These are phyloP conservation scores for Gymnopilus dilepis DNA, from an alignment of 768 basidiomycete genomes.

Conservation along the genomic window DNA sequence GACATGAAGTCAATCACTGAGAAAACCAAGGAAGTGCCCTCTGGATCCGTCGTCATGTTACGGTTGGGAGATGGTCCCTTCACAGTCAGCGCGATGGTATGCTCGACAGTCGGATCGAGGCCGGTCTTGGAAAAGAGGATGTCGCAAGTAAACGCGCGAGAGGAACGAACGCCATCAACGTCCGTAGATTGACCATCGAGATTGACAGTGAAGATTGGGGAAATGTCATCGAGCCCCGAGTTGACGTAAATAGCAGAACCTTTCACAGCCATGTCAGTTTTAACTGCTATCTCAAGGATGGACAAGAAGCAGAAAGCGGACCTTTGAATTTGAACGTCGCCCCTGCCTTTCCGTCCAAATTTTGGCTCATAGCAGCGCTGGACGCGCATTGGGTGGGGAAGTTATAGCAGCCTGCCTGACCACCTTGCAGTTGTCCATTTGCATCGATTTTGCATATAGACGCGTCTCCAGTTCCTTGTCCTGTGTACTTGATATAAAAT, in stretches of 20 bases:
- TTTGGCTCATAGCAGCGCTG: constrained; percentile 16
- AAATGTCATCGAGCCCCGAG: constrained; percentile 4
- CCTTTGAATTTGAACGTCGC: constrained; percentile 22
- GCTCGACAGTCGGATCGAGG: constrained; percentile 16
- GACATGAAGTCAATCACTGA: constrained; percentile 21
- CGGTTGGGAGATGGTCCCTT: constrained; percentile 16
- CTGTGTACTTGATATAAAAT: constrained; percentile 4
- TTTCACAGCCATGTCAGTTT: neutral
- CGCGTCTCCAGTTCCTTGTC: constrained; percentile 8
- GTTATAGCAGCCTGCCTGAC: constrained; percentile 21
- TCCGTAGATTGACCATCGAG: constrained; percentile 18
- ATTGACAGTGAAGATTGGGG: constrained; percentile 17
- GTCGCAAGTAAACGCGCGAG: constrained; percentile 5
- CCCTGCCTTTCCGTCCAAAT: constrained; percentile 9
- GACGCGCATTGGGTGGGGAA: constrained; percentile 13
- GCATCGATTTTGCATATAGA: constrained; percentile 11
- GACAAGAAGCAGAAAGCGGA: neutral
- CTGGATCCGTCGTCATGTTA: constrained; percentile 10
- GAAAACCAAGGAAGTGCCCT: neutral
- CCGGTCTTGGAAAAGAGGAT: constrained; percentile 10
- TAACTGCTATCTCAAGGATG: neutral
- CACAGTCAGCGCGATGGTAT: constrained; percentile 11
- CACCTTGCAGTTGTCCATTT: constrained; percentile 6
- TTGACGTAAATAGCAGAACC: constrained; percentile 18
- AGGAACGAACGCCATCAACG: constrained; percentile 11